Base-by-base conservation (phyloP, 1,284 basidiomycete genomes). In the Laetiporus sulphureus region DNA sequence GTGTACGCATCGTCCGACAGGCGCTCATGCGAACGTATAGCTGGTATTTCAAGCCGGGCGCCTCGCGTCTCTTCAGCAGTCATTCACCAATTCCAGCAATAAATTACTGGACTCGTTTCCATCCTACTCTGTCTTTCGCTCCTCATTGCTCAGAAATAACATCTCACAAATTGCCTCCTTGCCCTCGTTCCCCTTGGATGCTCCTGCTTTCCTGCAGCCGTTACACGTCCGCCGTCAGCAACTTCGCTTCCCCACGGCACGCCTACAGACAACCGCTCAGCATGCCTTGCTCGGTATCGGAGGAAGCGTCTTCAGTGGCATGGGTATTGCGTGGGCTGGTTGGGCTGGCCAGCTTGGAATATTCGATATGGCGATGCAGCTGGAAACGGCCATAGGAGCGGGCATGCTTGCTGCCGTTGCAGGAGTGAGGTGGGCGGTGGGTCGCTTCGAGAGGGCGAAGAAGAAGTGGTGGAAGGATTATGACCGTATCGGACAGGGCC, bases 401-500 rank as follows among this genome's bases (percentile, higher is more conserved):
- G 86, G 82, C 4, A 60, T 75, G 27, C 59, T 92, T 5, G 65
- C 72, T 5, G 63, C 73, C 0, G 60, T 77, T 11, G 54, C 61
- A 1, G 74, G 79, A 19, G 46, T 90, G 27, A 68, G 83, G 20
- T 83, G 83, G 74, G 79, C 78, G 5, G 71, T 86, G 15, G 74
- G 75, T 3, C 66, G 68, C 44, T 92, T 89, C 87, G 79, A 82
- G 40, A 73, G 67, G 48, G 80, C 80, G 2, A 84, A 89, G 60
- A 67, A 57, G 40, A 65, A 62, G 37, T 93, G 89, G 81, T 78
- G 78, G 77, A 70, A 70, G 40, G 85, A 91, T 59, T 89, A 81
- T 71, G 57, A 60, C 23, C 68, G 91, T 32, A 72, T 91, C 3
- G 76, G 76, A 3, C 69, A 77, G 38, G 85, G 89, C 7, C 63